Evolutionary conservation across 1,284 basidiomycete genomes (phyloP).

Genomic region (Lentinula novae-zelandiae): DNA sequence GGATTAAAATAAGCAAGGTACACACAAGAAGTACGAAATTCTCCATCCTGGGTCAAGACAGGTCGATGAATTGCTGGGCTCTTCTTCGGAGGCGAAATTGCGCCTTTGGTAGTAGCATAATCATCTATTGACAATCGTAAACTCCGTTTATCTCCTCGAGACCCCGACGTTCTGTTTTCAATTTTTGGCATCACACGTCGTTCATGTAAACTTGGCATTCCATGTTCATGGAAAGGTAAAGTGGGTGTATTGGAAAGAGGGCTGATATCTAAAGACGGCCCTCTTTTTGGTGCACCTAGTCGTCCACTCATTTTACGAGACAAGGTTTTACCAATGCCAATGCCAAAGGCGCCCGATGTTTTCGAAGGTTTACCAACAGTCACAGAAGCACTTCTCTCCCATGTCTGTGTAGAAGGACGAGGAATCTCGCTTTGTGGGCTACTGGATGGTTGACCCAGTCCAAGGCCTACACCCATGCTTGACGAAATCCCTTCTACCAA

Average conservation of each 20-base stretch:
- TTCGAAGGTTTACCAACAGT: neutral
- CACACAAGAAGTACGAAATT: neutral
- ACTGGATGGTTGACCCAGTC: neutral
- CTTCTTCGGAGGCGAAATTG: neutral
- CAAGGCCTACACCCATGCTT: neutral
- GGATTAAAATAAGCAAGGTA: neutral
- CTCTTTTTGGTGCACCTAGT: slow-evolving; percentile 30
- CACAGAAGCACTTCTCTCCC: slow-evolving; percentile 5
- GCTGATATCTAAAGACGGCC: neutral
- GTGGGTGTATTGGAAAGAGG: neutral
- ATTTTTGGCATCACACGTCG: slow-evolving; percentile 17
- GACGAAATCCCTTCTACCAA: slow-evolving; percentile 4
- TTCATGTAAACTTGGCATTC: slow-evolving; percentile 33
- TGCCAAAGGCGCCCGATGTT: neutral
- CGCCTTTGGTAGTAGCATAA: slow-evolving; percentile 14
- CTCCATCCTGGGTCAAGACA: neutral
- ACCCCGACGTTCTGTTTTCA: slow-evolving; percentile 9
- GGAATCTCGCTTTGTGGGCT: neutral
- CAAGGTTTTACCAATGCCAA: slow-evolving; percentile 26
- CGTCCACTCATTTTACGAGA: slow-evolving; percentile 47
- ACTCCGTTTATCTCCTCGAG: slow-evolving; percentile 18
- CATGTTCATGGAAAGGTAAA: slow-evolving; percentile 6
- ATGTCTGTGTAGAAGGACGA: neutral
- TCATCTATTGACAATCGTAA: slow-evolving; percentile 30
- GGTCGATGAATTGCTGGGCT: neutral